Evolutionary conservation across 2,329 filamentous ascomycete genomes (phyloP), one percentile per base, ranked within the genome.

Genomic region (Talaromyces sp.): DNA sequence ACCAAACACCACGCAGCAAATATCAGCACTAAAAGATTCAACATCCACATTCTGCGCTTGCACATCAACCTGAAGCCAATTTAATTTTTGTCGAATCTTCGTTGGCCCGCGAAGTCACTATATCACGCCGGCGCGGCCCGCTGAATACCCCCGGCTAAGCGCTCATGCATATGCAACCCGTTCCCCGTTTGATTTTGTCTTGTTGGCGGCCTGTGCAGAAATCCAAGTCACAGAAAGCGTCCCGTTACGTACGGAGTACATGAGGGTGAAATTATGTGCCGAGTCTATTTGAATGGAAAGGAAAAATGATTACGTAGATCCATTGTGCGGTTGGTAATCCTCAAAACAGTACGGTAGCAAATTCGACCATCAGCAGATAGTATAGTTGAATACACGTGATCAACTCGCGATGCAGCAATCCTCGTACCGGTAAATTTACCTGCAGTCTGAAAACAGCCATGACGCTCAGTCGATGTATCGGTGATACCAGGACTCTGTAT

Each of bases 121-220:
- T 58, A 59, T 59, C 56, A 59, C 56, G 56, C 56, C 56, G 56
- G 56, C 15, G 56, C 56, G 56, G 56, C 37, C 56, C 56, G 56
- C 56, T 59, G 56, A 59, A 39, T 37, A 59, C 35, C 56, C 35
- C 56, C 37, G 56, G 56, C 56, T 43, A 59, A 45, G 56, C 25
- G 37, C 56, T 59, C 39, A 43, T 59, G 56, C 56, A 59, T 59
- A 59, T 59, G 56, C 56, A 59, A 31, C 25, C 56, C 56, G 56
- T 45, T 59, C 37, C 37, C 37, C 56, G 39, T 45, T 59, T 39
- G 39, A 45, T 39, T 39, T 39, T 59, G 56, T 17, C 56, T 37
- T 54, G 50, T 54, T 35, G 50, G 50, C 50, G 50, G 31, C 50
- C 50, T 54, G 50, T 54, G 50, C 52, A 56, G 52, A 39, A 37